phyloP scores from a whole-genome alignment of 164 flowering plant genomes.

The Nymphaea colorata region DNA sequence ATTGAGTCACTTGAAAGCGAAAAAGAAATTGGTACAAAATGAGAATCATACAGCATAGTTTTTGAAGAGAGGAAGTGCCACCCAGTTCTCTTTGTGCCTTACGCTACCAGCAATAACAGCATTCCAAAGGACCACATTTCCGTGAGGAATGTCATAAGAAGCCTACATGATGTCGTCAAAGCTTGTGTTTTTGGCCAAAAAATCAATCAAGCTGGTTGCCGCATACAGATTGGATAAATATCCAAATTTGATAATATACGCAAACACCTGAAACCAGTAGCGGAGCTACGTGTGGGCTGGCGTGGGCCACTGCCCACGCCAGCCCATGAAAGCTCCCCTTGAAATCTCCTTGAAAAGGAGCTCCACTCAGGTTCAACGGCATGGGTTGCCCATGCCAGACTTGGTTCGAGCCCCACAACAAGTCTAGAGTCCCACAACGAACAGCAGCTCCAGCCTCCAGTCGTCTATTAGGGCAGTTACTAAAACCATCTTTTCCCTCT shows the following conservation, averaged over 20 bases:
- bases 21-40: constrained; percentile 33
- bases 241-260: constrained; percentile 41
- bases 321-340: too few relatives aligned
- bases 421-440: too few relatives aligned
- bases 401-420: too few relatives aligned
- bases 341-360: too few relatives aligned
- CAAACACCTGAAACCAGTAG: too few relatives aligned
- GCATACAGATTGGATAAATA: constrained; percentile 44
- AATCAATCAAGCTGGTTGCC: constrained; percentile 49
- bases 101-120: constrained; percentile 60
- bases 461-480: too few relatives aligned
- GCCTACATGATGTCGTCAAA: constrained; percentile 56
- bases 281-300: too few relatives aligned
- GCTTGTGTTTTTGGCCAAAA: constrained; percentile 32
- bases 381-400: too few relatives aligned
- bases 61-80: constrained; percentile 42
- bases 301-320: too few relatives aligned
- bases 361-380: too few relatives aligned
- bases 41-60: constrained; percentile 25
- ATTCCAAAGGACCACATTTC: constrained; percentile 77
- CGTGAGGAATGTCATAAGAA: constrained; percentile 38
- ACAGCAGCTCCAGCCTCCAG: too few relatives aligned
- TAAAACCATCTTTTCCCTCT: too few relatives aligned
- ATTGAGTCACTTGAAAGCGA: constrained; percentile 54
- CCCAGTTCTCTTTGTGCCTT: constrained; percentile 31